Base-by-base conservation (phyloP, 75 land plant genomes). In the Selaginella moellendorffii region DNA sequence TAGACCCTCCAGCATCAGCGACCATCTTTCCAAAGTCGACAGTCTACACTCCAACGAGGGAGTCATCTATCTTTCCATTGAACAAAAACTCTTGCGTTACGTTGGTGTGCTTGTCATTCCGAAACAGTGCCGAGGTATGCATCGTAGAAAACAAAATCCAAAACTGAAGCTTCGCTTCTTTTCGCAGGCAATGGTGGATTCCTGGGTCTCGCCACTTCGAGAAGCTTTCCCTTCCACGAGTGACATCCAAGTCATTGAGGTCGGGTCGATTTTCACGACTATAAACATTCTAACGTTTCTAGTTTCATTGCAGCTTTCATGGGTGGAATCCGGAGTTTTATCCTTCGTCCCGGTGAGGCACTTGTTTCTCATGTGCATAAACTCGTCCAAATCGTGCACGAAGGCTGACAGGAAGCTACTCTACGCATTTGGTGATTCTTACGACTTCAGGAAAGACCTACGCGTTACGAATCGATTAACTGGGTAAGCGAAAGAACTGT, bases 381-480 rank as follows among this genome's bases (percentile, higher is more conserved):
- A 2, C 42, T 28, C 5, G 52, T 56, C 23, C 64, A 58, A 1
- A 63, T 28, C 26, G 54, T 60, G 12, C 30, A 68, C 18, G 71
- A 28, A 10, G n/a, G 70, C 74, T 46, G 73, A 77, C 60, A 73
- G 74, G 52, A 71, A 79, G 54, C 65, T 76, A 63, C 80, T 80
- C 21, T 89, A 89, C 68, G 78, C 85, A 0, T 95, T 95, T 77
- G 99, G 99, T 26, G 99, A 95, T 71, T 79, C 85, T 20, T 95
- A 89, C 63, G 70, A 83, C 67, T 76, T 86, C 63, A 71, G 90
- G 53, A 95, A 95, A 64, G 76, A 75, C 36, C 83, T 95, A 17
- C 71, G 77, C 21, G 85, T 95, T 61, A 63, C 85, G 65, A 95
- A 95, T 67, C 83, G 88, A 66, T 79, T 95, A 14, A 83, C 96